Conservation (phyloP, 768 basidiomycete genomes). For the Amanita fuliginea region DNA sequence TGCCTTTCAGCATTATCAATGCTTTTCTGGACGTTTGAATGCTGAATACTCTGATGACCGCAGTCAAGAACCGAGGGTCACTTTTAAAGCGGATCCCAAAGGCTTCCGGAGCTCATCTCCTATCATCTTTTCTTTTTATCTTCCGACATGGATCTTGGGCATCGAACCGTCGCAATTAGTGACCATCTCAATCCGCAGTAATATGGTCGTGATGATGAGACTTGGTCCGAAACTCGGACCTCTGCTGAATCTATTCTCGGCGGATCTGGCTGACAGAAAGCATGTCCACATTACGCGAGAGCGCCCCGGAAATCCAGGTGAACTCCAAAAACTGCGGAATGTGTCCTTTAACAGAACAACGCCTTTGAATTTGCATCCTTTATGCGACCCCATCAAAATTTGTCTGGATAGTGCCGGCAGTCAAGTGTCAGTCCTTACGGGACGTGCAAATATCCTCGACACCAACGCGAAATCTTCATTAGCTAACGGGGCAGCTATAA, state of each 20-base stretch:
- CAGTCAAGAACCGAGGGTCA: constrained; percentile 3
- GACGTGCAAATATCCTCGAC: constrained; percentile 13
- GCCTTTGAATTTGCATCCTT: neutral
- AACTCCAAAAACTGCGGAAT: constrained; percentile 3
- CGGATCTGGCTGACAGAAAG: constrained; percentile 13
- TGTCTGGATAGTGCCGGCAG: neutral
- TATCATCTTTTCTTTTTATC: constrained; percentile 13
- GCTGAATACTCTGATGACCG: constrained; percentile 6
- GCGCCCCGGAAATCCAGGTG: constrained; percentile 1
- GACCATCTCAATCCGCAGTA: constrained; percentile 9
- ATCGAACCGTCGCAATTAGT: constrained; percentile 8
- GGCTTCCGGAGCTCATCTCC: constrained; percentile 14
- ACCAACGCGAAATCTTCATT: constrained; percentile 11
- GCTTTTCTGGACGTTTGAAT: neutral
- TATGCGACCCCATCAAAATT: neutral
- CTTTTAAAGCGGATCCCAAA: constrained; percentile 12
- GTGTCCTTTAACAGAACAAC: neutral
- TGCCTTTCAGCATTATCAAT: constrained; percentile 11
- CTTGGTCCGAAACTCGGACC: constrained; percentile 13
- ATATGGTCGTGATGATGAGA: neutral
- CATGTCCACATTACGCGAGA: constrained; percentile 13
- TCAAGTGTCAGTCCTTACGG: constrained; percentile 10
- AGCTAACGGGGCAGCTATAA: constrained; percentile 13
- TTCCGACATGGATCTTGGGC: constrained; percentile 15
- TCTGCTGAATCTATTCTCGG: constrained; percentile 14